These are phyloP conservation scores for Plasmodium billcollinsi DNA, from an alignment of 169 alveolate genomes.

Conservation along the genomic window DNA sequence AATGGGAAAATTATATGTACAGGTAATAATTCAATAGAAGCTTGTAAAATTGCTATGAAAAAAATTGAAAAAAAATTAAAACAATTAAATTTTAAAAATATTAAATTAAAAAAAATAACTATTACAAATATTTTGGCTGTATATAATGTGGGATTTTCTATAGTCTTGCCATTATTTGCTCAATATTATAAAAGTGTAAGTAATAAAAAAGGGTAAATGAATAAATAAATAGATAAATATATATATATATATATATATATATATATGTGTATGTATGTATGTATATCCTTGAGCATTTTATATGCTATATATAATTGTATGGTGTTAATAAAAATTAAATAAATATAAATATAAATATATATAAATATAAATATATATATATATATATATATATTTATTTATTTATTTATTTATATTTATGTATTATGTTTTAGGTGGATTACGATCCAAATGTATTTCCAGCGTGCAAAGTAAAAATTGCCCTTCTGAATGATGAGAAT, in stretches of 20 bases:
- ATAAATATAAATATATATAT: no score
- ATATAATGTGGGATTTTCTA: conserved; percentile 77
- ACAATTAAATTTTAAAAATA: conserved; percentile 77
- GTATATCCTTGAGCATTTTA: not conserved
- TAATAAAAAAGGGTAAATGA: not conserved
- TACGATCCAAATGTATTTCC: conserved; percentile 75
- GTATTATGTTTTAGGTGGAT: conserved; percentile 16
- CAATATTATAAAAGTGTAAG: conserved; percentile 74
- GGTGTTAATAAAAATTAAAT: no score
- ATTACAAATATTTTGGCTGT: conserved; percentile 85
- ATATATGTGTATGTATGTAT: not conserved
- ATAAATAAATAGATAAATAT: not conserved
- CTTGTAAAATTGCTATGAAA: conserved; percentile 83
- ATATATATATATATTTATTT: no score
- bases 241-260: not conserved
- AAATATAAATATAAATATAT: no score
- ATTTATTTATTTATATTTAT: not conserved
- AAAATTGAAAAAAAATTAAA: conserved; percentile 83
- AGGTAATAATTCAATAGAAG: conserved; percentile 82
- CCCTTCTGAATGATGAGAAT: conserved; percentile 35
- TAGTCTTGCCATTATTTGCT: conserved; percentile 80
- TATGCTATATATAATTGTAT: no score
- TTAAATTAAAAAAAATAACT: conserved; percentile 64
- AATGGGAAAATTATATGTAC: conserved; percentile 85
- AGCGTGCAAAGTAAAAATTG: conserved; percentile 73